Evolutionary conservation across 2,329 filamentous ascomycete genomes (phyloP).

Genomic region (Allantophomopsis cytisporea): DNA sequence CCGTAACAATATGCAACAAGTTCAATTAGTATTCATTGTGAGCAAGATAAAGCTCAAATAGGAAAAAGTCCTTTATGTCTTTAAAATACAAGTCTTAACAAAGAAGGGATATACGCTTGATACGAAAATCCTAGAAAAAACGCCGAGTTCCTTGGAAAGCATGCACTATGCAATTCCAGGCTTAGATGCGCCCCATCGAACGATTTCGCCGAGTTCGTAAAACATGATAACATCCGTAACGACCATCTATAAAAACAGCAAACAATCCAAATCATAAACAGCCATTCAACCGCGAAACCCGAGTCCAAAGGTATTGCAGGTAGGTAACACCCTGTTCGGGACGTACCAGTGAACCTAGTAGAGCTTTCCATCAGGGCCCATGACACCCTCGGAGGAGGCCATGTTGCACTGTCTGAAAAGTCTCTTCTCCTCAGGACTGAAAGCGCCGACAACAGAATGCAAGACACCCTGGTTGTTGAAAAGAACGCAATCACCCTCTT

Average conservation of each 20-base stretch:
- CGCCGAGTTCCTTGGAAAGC: constrained; percentile 16
- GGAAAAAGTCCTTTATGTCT: too few relatives aligned
- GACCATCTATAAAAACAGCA: constrained; percentile 5
- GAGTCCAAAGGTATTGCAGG: too few relatives aligned
- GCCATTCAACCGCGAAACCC: too few relatives aligned
- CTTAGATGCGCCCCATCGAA: constrained; percentile 14
- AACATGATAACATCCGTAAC: too few relatives aligned
- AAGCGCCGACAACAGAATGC: constrained; percentile 43
- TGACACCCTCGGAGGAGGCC: constrained; percentile 1
- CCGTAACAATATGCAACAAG: too few relatives aligned
- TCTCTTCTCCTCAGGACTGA: constrained; percentile 10
- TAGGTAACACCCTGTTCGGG: too few relatives aligned
- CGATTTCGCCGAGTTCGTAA: too few relatives aligned
- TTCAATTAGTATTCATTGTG: too few relatives aligned
- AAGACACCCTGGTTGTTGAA: constrained; percentile 69
- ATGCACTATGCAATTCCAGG: constrained; percentile 6
- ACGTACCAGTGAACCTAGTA: constrained; percentile 7
- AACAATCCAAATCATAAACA: too few relatives aligned
- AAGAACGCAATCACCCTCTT: constrained; percentile 61
- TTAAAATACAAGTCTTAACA: neutral
- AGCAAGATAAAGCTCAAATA: too few relatives aligned
- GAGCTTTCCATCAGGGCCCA: constrained; percentile 3
- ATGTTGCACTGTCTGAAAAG: constrained; percentile 19
- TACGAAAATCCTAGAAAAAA: constrained; percentile 12
- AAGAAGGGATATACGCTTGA: constrained; percentile 19